A percentile compares a stretch with the other conserved stretches of the same genome.
phyloP scores from a whole-genome alignment of 2,329 filamentous ascomycete species.

The Claviceps spartinae region DNA sequence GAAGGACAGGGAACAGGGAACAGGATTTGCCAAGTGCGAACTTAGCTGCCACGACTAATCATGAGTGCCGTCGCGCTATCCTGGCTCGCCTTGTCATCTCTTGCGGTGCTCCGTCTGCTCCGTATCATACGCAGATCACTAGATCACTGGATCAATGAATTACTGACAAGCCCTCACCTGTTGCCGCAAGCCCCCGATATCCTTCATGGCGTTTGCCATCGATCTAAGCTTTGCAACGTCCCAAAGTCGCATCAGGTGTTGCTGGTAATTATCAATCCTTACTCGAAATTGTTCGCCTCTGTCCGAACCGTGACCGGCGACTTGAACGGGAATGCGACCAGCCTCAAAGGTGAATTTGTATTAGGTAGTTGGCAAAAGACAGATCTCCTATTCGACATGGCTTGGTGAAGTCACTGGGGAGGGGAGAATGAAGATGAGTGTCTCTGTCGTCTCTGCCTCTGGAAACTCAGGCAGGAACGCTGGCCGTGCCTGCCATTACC shows the following conservation, averaged over 20 bases:
- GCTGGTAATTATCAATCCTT: neutral
- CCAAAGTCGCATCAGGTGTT: neutral
- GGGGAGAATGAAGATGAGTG: neutral
- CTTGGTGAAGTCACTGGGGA: neutral
- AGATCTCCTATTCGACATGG: neutral
- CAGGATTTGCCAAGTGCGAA: neutral
- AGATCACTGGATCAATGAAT: no score
- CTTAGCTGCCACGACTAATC: no score
- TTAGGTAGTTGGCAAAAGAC: neutral
- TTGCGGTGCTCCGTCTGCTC: neutral
- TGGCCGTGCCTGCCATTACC: neutral
- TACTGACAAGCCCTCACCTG: neutral
- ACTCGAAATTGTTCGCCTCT: neutral
- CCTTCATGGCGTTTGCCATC: neutral
- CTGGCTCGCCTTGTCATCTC: conserved; percentile 1
- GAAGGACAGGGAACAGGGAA: neutral
- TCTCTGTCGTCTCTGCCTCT: neutral
- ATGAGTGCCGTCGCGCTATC: neutral
- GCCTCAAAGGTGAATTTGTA: neutral
- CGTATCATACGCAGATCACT: no score
- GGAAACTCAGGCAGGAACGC: no score
- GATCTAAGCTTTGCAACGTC: neutral
- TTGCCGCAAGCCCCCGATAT: neutral
- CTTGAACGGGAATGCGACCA: neutral
- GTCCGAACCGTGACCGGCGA: neutral